Evolutionary conservation across 1,284 basidiomycete genomes (phyloP).

Genomic region (Fistulina hepatica): DNA sequence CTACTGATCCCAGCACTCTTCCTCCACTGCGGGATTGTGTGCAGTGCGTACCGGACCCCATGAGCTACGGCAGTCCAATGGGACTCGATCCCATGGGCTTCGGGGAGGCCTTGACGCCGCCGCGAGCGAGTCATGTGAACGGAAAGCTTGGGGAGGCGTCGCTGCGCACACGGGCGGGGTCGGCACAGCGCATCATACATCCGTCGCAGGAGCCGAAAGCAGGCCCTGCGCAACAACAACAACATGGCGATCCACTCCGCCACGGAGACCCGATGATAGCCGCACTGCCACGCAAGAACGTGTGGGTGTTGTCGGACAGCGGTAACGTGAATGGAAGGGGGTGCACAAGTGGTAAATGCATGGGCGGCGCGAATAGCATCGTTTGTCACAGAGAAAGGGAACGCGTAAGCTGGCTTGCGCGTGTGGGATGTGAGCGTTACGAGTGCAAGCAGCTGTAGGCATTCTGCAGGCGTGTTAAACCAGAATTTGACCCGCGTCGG

Average conservation of each 20-base stretch:
- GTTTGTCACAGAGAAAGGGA: constrained; percentile 13
- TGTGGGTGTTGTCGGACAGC: constrained; percentile 12
- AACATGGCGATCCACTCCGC: too few relatives aligned
- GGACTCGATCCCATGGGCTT: constrained; percentile 3
- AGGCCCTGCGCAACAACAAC: too few relatives aligned
- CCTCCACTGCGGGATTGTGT: constrained; percentile 29
- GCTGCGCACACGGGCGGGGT: too few relatives aligned
- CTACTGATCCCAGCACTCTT: constrained; percentile 42
- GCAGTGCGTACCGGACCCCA: constrained; percentile 26
- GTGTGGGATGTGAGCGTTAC: constrained; percentile 12
- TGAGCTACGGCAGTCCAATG: constrained; percentile 17
- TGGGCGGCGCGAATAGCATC: constrained; percentile 10
- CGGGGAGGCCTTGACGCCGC: background rate
- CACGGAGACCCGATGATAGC: too few relatives aligned
- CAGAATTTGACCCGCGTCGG: too few relatives aligned
- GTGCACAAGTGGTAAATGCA: constrained; percentile 14
- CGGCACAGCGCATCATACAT: too few relatives aligned
- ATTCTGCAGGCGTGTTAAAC: too few relatives aligned
- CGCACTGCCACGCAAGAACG: too few relatives aligned
- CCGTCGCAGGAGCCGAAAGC: too few relatives aligned
- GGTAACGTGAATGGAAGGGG: constrained; percentile 6
- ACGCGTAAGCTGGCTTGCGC: constrained; percentile 11
- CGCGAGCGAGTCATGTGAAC: too few relatives aligned
- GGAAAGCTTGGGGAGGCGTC: too few relatives aligned
- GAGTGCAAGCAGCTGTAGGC: too few relatives aligned